Base-by-base conservation (phyloP, 345 rosid species). In the Melastoma malabathricum region DNA sequence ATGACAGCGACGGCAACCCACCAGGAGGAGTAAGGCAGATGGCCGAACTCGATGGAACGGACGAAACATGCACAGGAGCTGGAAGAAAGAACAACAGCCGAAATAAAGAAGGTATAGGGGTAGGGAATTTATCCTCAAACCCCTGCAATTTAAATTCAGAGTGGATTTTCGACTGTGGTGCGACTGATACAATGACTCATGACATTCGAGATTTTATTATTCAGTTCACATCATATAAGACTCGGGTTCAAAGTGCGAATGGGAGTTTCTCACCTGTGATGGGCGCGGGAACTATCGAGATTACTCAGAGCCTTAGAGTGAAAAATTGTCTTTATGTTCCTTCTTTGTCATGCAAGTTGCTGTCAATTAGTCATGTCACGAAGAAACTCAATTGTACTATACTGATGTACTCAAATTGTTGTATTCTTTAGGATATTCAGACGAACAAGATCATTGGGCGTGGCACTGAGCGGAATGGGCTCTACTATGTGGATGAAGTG, bases 221-320 rank as follows among this genome's bases (percentile, higher is more conserved):
- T 3, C 39, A 13, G 38, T 27, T 45, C 7, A 6, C n/a, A n/a
- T 48, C 6, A 0, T 0, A 12, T 3, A 5, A 18, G 18, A 53
- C 39, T 5, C 10, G 27, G 18, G 53, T 58, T 13, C 25, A 46
- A 7, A 64, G 59, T 58, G 17, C 55, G 3, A 59, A 58, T 58
- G 55, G 59, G 3, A 46, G 22, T 15, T 6, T 14, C 0, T 46
- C 6, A 44, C 53, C 7, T 14, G 20, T 64, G 1, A 52, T 15
- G 0, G 7, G n/a, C 15, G 54, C 15, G 15, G 54, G n/a, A 4
- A 46, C 15, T 10, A 50, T 57, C 3, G 13, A 13, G 9, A 22
- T 64, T 8, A 44, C 54, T 0, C 38, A 13, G 3, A 5, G 44
- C 6, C 17, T 64, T 2, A 16, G 43, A 0, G 0, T 57, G 19